phyloP scores from a whole-genome alignment of 805 yeast genomes.

The Wilhelminamyces savonicus region DNA sequence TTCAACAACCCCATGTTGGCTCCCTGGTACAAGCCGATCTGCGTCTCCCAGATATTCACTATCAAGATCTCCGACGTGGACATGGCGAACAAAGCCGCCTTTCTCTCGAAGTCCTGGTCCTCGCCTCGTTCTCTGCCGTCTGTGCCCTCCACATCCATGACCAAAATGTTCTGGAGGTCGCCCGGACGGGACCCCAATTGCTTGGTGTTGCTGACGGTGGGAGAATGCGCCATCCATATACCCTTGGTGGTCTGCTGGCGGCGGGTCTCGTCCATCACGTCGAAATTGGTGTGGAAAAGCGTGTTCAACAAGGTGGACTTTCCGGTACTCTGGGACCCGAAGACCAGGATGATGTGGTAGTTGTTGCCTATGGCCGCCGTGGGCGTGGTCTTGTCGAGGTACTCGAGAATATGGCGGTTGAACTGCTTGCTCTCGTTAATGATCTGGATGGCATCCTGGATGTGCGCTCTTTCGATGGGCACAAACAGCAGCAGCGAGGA shows the following conservation, averaged over 20 bases:
- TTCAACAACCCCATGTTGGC: conserved; percentile 94
- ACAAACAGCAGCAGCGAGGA: conserved; percentile 34
- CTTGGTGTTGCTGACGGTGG: conserved; percentile 16
- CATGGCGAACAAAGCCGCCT: conserved; percentile 90
- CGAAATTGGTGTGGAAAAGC: conserved; percentile 80
- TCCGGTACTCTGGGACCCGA: conserved; percentile 96
- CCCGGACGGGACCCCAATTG: too few relatives aligned
- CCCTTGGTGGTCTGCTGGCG: conserved; percentile 77
- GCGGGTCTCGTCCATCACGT: conserved; percentile 82
- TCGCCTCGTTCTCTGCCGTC: conserved; percentile 98
- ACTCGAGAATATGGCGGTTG: conserved; percentile 20
- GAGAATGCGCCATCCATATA: conserved; percentile 39
- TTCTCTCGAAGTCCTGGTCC: conserved; percentile 96
- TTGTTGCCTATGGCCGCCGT: conserved; percentile 49
- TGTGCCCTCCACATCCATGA: conserved; percentile 98
- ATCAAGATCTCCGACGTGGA: conserved; percentile 87
- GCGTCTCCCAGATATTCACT: conserved; percentile 95
- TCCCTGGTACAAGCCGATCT: conserved; percentile 94
- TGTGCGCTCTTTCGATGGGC: conserved; percentile 23
- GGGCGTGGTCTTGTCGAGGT: conserved; percentile 17
- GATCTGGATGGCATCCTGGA: conserved; percentile 48
- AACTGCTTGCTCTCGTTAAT: conserved; percentile 57
- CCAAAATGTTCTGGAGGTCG: conserved; percentile 46
- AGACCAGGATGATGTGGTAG: conserved; percentile 90
- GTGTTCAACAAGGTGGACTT: conserved; percentile 87